These are phyloP conservation scores for Ophiostoma novo-ulmi DNA, from an alignment of 2,329 filamentous ascomycete genomes.

Conservation along the genomic window DNA sequence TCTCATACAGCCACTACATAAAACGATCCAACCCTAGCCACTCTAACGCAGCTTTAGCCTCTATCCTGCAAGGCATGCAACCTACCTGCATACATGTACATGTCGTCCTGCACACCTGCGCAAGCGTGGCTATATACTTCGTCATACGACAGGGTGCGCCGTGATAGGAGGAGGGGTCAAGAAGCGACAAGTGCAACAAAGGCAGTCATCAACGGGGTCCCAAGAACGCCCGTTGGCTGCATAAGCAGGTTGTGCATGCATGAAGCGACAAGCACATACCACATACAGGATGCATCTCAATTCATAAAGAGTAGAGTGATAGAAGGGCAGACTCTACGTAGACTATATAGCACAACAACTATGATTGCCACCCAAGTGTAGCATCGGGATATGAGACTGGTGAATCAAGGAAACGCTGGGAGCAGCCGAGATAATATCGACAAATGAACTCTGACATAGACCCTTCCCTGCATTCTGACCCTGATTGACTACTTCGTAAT, in stretches of 20 bases:
- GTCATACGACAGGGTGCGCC: too few species aligned
- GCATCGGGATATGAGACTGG: neutral
- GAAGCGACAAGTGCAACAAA: neutral
- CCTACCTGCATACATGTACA: conserved; percentile 1
- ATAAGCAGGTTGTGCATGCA: conserved; percentile 7
- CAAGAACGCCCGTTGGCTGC: neutral
- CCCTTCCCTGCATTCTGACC: neutral
- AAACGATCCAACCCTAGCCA: conserved; percentile 7
- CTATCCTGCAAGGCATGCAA: conserved; percentile 11
- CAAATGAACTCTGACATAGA: neutral
- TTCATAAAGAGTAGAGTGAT: neutral
- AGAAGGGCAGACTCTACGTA: neutral
- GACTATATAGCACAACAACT: neutral
- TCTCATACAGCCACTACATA: neutral
- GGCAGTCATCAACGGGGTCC: neutral
- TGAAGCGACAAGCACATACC: neutral
- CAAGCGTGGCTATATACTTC: neutral
- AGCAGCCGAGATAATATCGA: neutral
- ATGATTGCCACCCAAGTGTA: neutral
- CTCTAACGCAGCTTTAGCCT: conserved; percentile 13
- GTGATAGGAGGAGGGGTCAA: neutral
- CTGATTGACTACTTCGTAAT: neutral
- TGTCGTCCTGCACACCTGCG: neutral
- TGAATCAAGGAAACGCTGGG: conserved; percentile 8
- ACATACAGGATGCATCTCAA: too few species aligned